Evolutionary conservation across 2,329 filamentous ascomycete species (phyloP), one percentile per base, ranked within the genome.

Genomic region (Neocucurbitaria cava): DNA sequence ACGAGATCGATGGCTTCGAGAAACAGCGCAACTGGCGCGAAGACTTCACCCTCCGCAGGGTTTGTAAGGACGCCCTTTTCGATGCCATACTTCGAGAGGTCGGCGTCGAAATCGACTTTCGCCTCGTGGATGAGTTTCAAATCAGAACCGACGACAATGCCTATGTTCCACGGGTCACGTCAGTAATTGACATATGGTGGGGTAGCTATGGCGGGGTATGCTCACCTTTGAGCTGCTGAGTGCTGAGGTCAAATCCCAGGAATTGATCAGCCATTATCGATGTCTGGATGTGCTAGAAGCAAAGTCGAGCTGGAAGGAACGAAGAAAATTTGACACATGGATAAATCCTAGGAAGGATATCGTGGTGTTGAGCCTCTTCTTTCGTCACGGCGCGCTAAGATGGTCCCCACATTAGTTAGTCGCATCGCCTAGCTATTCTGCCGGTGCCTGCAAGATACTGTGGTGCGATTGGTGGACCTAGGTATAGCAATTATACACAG

Each of bases 91-190:
- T 81, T 79, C 18, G 71, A 56, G 31, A 97, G 92, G 68, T 98
- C 93, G 62, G 85, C 89, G 76, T 98, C 95, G 70, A 99, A 98
- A 77, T 96, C 93, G 74, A 96, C 93, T 75, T 96, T 96, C 70
- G 92, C 91, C 76, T 96, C 86, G 65, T 91, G 85, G 15, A 90
- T 81, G 46, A 95, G 89, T 66, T 89, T 89, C 60, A 98, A 87
- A 65, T 92, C 85, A 3, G 92, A 91, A 51, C 89, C 86, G 62
- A 98, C 90, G 46, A 95, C 89, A 62, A 98, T 88, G 64, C 88
- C 90, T 94, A 66, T 1, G 44, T 21, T 24, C 46, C 54, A 39
- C 47, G 46, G 26, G 46, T 52, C n/a, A 45, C 46, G 53, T 72
- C 48, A 66, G 60, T 61, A 43, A 26, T 28, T 45, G 21, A 41